Base-by-base conservation (phyloP, 345 rosid genomes). In the Populus ilicifolia region DNA sequence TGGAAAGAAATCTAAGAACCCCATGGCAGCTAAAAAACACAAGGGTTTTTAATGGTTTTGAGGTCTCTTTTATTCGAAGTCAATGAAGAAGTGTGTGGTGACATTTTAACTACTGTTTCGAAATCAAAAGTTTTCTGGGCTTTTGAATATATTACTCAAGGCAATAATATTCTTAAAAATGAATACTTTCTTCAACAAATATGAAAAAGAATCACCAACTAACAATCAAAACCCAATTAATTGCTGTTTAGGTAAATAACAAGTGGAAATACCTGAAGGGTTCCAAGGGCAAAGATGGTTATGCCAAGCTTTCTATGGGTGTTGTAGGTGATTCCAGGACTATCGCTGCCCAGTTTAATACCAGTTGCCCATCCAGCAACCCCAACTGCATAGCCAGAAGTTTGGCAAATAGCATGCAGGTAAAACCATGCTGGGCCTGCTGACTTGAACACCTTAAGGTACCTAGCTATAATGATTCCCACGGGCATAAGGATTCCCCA, bases 301-400 rank as follows among this genome's bases (percentile, higher is more conserved):
- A 90, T 88, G 79, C 99, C 98, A 38, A 93, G 85, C 71, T 85
- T 87, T 69, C 97, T 89, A 83, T 95, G 99, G 13, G 81, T 82
- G 33, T 76, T 50, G 23, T 75, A 77, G 18, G 78, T 56, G 29
- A 88, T 63, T 36, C 80, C 87, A 38, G 89, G 73, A 35, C 85
- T 81, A 16, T 88, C 94, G 2, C 86, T 88, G 16, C 96, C 98
- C 21, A 93, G 98, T 84, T 80, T 87, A 67, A 90, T 75, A 48
- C 99, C 98, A 0, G 99, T 95, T 10, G 84, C 94, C 92, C 92
- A 95, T 1, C 99, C 99, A 2, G 94, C 89, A 8, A 93, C 90
- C 1, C 99, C 99, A 18, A 95, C 80, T 0, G 69, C 74, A 39
- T 93, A 95, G 71, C 91, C 99, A 0, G 94, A 92, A 64, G 85